Percentiles rank a stretch among this genome's conserved stretches.
Evolutionary conservation across 2,329 filamentous ascomycete genomes (phyloP).

Genomic region (Sodiomyces alkalinus): DNA sequence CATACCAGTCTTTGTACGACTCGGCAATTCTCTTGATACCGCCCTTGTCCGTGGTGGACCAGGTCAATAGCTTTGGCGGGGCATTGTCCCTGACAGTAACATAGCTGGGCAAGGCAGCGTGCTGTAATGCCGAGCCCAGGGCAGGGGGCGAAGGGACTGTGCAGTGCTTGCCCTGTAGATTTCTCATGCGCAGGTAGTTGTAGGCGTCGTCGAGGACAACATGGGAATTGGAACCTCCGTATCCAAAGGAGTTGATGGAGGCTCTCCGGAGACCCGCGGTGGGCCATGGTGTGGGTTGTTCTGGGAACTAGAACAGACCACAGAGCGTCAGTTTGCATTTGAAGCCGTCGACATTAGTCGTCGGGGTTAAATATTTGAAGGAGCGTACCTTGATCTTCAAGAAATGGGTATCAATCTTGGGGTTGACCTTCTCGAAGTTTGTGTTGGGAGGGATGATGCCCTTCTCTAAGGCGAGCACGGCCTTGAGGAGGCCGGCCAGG

Average conservation of each 20-base stretch:
- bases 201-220: conserved; percentile 5
- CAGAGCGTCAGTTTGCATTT: no score
- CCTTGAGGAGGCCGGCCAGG: conserved; percentile 14
- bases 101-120: no score
- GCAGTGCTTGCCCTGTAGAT: not conserved
- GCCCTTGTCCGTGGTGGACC: not conserved
- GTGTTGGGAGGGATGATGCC: conserved; percentile 14
- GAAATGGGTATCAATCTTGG: no score
- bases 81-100: not conserved
- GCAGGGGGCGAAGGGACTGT: no score
- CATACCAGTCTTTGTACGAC: not conserved
- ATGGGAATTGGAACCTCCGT: conserved; percentile 5
- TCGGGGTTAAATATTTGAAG: no score
- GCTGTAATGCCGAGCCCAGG: no score
- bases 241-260: conserved; percentile 6
- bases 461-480: conserved; percentile 7
- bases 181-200: not conserved
- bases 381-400: no score
- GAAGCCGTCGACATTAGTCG: no score
- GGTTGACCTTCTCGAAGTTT: conserved; percentile 14
- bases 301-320: no score
- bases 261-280: no score
- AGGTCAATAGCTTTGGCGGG: no score
- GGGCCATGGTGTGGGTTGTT: no score
- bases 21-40: not conserved